A percentile compares a stretch with the other conserved stretches of the same genome.
These are phyloP conservation scores for Phytophthora uliginosa DNA, from an alignment of 352 stramenopile species.

Conservation along the genomic window DNA sequence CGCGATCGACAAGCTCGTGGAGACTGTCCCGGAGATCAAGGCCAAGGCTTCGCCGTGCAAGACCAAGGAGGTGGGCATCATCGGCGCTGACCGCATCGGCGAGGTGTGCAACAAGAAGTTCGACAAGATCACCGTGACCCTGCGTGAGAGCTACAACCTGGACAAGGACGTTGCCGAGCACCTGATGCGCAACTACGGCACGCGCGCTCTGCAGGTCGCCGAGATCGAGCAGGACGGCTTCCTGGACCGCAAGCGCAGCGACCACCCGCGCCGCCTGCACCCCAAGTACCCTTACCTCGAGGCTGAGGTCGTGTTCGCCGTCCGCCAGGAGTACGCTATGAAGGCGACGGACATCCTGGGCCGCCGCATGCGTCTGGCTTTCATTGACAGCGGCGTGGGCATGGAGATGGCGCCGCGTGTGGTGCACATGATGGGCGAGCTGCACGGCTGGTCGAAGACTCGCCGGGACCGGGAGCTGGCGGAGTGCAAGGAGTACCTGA, in stretches of 20 bases:
- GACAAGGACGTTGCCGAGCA: slow-evolving; percentile 96
- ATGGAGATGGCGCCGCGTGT: slow-evolving; percentile 86
- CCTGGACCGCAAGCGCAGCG: slow-evolving; percentile 83
- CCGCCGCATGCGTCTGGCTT: slow-evolving; percentile 93
- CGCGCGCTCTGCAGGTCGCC: slow-evolving; percentile 95
- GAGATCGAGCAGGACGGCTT: slow-evolving; percentile 93
- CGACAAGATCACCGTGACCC: slow-evolving; percentile 95
- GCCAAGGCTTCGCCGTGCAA: slow-evolving; percentile 78
- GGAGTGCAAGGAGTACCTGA: slow-evolving; percentile 83
- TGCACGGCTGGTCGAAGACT: slow-evolving; percentile 88
- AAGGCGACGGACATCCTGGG: slow-evolving; percentile 95
- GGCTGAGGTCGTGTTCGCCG: slow-evolving; percentile 95
- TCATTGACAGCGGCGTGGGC: slow-evolving; percentile 92
- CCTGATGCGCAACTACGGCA: slow-evolving; percentile 97
- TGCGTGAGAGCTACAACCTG: slow-evolving; percentile 95
- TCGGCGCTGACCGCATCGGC: slow-evolving; percentile 92
- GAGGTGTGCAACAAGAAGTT: slow-evolving; percentile 98
- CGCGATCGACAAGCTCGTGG: slow-evolving; percentile 92
- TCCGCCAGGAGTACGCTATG: slow-evolving; percentile 95
- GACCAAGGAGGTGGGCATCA: slow-evolving; percentile 86
- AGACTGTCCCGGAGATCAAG: slow-evolving; percentile 81
- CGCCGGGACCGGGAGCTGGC: slow-evolving; percentile 79
- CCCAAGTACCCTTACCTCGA: slow-evolving; percentile 97
- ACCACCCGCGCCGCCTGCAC: slow-evolving; percentile 91
- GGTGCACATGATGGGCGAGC: slow-evolving; percentile 94